phyloP scores from a whole-genome alignment of 2,329 filamentous ascomycete species.

The Didymosphaeria variabile region DNA sequence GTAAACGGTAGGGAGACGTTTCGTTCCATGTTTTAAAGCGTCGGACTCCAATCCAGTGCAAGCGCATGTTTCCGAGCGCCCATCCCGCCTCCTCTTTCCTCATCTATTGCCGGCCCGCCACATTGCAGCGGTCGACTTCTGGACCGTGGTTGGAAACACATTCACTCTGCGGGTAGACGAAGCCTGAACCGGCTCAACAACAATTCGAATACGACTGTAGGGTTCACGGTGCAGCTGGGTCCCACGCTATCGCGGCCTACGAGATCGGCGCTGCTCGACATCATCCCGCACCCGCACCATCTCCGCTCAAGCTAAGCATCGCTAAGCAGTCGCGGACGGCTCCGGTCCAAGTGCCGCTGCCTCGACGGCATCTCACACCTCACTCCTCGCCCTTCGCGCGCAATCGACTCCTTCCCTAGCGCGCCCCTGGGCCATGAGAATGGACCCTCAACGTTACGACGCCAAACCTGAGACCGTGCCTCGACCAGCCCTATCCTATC shows the following conservation, averaged over 20 bases:
- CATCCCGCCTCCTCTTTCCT: constrained; percentile 1
- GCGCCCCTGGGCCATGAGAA: constrained; percentile 18
- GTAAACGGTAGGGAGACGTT: constrained; percentile 4
- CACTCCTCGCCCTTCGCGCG: constrained; percentile 2
- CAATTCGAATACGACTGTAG: neutral
- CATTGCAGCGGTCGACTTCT: neutral
- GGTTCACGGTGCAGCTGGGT: neutral
- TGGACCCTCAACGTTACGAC: constrained; percentile 30
- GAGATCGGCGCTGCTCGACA: constrained; percentile 13
- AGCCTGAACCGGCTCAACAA: neutral
- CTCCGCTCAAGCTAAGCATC: constrained; percentile 10
- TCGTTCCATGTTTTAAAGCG: constrained; percentile 14
- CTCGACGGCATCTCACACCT: constrained; percentile 1
- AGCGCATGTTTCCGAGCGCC: neutral
- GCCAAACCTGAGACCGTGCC: constrained; percentile 30
- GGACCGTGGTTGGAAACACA: neutral
- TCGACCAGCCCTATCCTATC: constrained; percentile 18
- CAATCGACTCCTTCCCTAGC: constrained; percentile 19
- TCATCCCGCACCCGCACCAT: constrained; percentile 7
- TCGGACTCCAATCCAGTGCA: neutral
- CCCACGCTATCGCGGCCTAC: constrained; percentile 4
- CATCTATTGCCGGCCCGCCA: neutral
- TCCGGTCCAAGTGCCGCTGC: constrained; percentile 8
- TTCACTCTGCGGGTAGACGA: neutral
- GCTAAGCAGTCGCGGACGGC: constrained; percentile 12